These are phyloP conservation scores for Elsinoe fawcettii DNA, from an alignment of 2,329 filamentous ascomycete species.

Conservation along the genomic window DNA sequence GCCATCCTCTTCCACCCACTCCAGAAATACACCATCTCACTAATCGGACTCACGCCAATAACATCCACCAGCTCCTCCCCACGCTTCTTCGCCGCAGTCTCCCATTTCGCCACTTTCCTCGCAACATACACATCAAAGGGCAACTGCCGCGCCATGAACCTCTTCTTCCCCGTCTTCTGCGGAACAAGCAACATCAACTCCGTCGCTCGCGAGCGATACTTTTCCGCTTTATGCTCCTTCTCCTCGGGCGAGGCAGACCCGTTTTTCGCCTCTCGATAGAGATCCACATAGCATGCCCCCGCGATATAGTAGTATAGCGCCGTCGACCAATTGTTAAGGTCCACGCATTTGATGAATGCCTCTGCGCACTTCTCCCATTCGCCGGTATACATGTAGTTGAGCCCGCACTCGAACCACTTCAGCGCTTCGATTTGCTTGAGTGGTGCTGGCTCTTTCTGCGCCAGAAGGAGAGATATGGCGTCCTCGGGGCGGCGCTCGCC, in stretches of 20 bases:
- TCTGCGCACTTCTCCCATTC: slow-evolving; percentile 66
- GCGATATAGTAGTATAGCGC: slow-evolving; percentile 85
- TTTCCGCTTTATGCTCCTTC: slow-evolving; percentile 35
- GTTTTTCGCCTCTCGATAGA: slow-evolving; percentile 59
- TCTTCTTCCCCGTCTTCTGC: slow-evolving; percentile 70
- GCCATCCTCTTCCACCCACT: slow-evolving; percentile 80
- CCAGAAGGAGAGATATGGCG: slow-evolving; percentile 54
- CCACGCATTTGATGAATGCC: slow-evolving; percentile 65
- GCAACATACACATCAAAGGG: slow-evolving; percentile 82
- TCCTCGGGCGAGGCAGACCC: slow-evolving; percentile 26
- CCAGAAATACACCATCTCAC: slow-evolving; percentile 95
- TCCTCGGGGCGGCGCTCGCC: slow-evolving; percentile 58
- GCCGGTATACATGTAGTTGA: slow-evolving; percentile 72
- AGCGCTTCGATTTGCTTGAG: slow-evolving; percentile 86
- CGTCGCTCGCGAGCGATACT: slow-evolving; percentile 47
- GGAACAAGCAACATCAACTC: slow-evolving; percentile 65
- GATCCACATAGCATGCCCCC: slow-evolving; percentile 67
- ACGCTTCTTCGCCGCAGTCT: slow-evolving; percentile 62
- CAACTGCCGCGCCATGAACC: slow-evolving; percentile 79
- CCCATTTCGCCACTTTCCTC: slow-evolving; percentile 83
- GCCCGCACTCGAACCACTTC: slow-evolving; percentile 72
- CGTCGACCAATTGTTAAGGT: slow-evolving; percentile 86
- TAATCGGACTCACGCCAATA: slow-evolving; percentile 68
- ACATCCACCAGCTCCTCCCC: slow-evolving; percentile 67
- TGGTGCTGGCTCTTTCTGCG: slow-evolving; percentile 41